phyloP scores from a whole-genome alignment of 2,329 filamentous ascomycete species.

The Fusarium redolens region DNA sequence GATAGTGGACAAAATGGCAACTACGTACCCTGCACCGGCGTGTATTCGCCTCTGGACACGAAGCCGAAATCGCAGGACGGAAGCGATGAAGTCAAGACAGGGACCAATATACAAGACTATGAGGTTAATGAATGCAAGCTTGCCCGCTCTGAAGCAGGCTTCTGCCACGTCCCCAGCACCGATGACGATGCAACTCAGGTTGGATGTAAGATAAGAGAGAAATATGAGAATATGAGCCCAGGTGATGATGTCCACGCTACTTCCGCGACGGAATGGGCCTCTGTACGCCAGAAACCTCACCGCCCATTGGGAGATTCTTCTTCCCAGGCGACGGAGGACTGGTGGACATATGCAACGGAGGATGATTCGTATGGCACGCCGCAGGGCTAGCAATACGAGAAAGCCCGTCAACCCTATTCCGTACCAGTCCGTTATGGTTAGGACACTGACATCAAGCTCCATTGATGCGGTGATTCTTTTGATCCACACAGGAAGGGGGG shows the following conservation, averaged over 20 bases:
- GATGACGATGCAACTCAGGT: conserved; percentile 13
- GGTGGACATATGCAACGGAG: neutral
- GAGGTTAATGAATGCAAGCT: conserved; percentile 10
- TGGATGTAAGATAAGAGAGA: conserved; percentile 2
- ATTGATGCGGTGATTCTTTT: neutral
- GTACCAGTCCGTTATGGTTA: conserved; percentile 1
- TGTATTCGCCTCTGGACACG: conserved; percentile 6
- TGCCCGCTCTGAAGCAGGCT: conserved; percentile 6
- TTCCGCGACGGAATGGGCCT: conserved; percentile 4
- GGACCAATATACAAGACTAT: conserved; percentile 13
- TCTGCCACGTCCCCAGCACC: neutral
- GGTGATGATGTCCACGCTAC: conserved; percentile 12
- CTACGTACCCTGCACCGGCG: conserved; percentile 3
- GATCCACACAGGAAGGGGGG: neutral
- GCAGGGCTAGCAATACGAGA: neutral
- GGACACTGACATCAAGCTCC: neutral
- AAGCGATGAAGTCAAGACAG: conserved; percentile 10
- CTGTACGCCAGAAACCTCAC: neutral
- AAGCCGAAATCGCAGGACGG: conserved; percentile 4
- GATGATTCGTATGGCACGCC: neutral
- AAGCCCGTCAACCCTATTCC: conserved; percentile 3
- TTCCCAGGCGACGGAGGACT: neutral
- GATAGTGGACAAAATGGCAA: conserved; percentile 5
- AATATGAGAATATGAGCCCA: conserved; percentile 4
- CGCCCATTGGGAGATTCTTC: neutral